phyloP scores from a whole-genome alignment of 495 filamentous ascomycete genomes.

The Penicillium subrubescens region DNA sequence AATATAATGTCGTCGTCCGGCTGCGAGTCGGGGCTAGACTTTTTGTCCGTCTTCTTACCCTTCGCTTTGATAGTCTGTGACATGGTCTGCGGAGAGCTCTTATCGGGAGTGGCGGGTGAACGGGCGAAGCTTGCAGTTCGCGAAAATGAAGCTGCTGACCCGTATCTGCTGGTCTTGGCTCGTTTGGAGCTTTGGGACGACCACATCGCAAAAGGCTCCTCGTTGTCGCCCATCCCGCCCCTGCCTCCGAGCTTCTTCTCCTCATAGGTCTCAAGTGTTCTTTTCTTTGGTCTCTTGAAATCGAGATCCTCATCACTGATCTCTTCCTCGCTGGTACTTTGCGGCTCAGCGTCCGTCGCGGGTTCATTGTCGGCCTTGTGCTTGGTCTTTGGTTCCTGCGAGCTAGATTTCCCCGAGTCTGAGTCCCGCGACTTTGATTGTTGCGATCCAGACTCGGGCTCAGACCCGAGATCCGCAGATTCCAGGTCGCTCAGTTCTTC shows the following conservation, averaged over 20 bases:
- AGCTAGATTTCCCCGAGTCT: background rate
- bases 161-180: slow-evolving; percentile 21
- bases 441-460: background rate
- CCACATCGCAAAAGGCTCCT: slow-evolving; percentile 19
- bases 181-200: slow-evolving; percentile 30
- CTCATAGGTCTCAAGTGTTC: slow-evolving; percentile 16
- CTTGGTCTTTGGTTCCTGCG: background rate
- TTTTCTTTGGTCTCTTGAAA: slow-evolving; percentile 1
- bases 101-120: slow-evolving; percentile 19
- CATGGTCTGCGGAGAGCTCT: background rate
- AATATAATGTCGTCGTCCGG: slow-evolving; percentile 28
- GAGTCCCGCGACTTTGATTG: background rate
- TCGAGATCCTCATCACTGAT: background rate
- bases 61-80: slow-evolving; percentile 2
- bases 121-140: slow-evolving; percentile 17
- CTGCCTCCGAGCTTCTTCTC: slow-evolving; percentile 27
- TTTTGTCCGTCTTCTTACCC: slow-evolving; percentile 1
- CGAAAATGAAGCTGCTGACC: slow-evolving; percentile 18
- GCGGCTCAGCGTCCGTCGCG: slow-evolving; percentile 30
- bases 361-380: background rate
- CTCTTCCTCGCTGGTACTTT: slow-evolving; percentile 36
- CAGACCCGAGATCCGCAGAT: background rate
- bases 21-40: slow-evolving; percentile 11
- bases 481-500: background rate
- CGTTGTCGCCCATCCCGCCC: slow-evolving; percentile 7